phyloP scores from a whole-genome alignment of 139 green algal species.

The Pseudopediastrum boryanum region DNA sequence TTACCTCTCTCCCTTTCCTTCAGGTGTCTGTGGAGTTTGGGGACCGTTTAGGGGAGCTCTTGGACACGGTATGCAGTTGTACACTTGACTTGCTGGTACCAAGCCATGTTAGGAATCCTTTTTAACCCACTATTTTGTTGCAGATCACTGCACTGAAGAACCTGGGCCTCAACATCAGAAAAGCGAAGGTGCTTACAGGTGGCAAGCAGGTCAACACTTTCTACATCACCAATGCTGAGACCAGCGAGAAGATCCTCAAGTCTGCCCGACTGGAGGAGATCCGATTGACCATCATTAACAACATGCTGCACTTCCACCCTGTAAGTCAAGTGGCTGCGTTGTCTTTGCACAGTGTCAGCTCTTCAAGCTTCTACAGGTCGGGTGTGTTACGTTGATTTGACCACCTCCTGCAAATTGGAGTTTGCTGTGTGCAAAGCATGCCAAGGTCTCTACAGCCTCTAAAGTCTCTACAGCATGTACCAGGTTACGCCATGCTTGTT shows the following conservation, averaged over 20 bases:
- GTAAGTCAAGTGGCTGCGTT: slow-evolving; percentile 49
- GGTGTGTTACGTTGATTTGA: too few species aligned
- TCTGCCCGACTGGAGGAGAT: slow-evolving; percentile 66
- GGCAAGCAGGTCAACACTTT: slow-evolving; percentile 74
- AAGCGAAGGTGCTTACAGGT: slow-evolving; percentile 72
- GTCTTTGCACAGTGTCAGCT: too few species aligned
- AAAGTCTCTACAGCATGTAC: too few species aligned
- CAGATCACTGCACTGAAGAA: slow-evolving; percentile 87
- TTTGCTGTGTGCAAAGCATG: too few species aligned
- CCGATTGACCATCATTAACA: slow-evolving; percentile 89
- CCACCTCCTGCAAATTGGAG: too few species aligned
- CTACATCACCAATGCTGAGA: slow-evolving; percentile 85
- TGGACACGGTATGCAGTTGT: slow-evolving; percentile 94
- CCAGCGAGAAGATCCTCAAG: slow-evolving; percentile 88
- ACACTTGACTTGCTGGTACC: not conserved
- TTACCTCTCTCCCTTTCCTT: not conserved
- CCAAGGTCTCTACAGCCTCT: too few species aligned
- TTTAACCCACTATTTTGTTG: slow-evolving; percentile 5
- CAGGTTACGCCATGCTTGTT: too few species aligned
- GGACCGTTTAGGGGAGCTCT: slow-evolving; percentile 80
- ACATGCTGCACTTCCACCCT: slow-evolving; percentile 84
- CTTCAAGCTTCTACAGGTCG: too few species aligned
- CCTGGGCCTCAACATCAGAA: slow-evolving; percentile 88
- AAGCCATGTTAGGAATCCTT: not conserved
- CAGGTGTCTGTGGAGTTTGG: slow-evolving; percentile 86